phyloP scores from a whole-genome alignment of 1,139 yeast species.

The Kodamaea derodonti region DNA sequence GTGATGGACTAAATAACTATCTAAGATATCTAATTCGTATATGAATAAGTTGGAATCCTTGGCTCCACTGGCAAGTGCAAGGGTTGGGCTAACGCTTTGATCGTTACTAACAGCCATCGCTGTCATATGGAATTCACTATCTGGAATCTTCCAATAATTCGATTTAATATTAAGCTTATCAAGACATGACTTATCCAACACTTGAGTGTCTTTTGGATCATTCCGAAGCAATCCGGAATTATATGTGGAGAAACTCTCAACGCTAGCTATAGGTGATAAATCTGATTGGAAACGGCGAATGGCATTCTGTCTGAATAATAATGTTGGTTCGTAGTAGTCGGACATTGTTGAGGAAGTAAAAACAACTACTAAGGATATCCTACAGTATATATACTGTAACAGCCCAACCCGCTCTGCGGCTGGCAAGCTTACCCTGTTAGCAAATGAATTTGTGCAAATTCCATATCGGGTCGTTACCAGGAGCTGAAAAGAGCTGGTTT shows the following conservation, averaged over 20 bases:
- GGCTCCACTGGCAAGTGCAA: slow-evolving; percentile 67
- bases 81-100: slow-evolving; percentile 31
- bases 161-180: slow-evolving; percentile 47
- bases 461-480: background rate
- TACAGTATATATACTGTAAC: background rate
- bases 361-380: background rate
- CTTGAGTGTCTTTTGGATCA: slow-evolving; percentile 28
- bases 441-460: background rate
- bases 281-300: slow-evolving; percentile 28
- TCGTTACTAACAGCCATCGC: slow-evolving; percentile 39
- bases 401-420: background rate
- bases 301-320: slow-evolving; percentile 46
- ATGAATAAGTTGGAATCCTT: slow-evolving; percentile 56
- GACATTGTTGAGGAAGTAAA: slow-evolving; percentile 17
- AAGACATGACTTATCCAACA: slow-evolving; percentile 38
- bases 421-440: background rate
- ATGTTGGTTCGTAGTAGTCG: slow-evolving; percentile 42
- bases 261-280: slow-evolving; percentile 29
- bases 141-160: slow-evolving; percentile 73
- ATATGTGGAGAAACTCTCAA: slow-evolving; percentile 15
- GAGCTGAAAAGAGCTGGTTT: background rate
- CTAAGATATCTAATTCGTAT: slow-evolving; percentile 49
- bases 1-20: slow-evolving; percentile 59
- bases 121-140: slow-evolving; percentile 52
- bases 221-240: slow-evolving; percentile 25